phyloP scores from a whole-genome alignment of 768 basidiomycete species.

The Phaffia tasmanica region DNA sequence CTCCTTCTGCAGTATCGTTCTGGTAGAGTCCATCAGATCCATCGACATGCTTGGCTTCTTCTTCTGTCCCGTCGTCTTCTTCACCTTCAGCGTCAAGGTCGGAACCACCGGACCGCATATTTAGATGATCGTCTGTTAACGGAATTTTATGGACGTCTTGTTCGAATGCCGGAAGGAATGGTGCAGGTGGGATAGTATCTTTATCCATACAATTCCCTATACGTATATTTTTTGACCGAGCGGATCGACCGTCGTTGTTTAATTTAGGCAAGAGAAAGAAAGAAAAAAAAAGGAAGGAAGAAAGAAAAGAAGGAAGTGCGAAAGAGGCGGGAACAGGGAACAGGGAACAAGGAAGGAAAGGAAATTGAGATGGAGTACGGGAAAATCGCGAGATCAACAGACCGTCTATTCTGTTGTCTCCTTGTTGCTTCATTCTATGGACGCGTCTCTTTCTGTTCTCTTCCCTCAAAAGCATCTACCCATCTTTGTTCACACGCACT shows the following conservation, averaged over 20 bases:
- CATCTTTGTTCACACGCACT: no score
- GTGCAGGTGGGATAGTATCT: background rate
- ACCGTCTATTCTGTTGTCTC: background rate
- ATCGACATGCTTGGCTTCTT: background rate
- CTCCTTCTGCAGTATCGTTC: background rate
- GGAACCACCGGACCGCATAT: no score
- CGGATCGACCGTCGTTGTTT: background rate
- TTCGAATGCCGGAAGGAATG: no score
- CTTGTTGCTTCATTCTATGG: background rate
- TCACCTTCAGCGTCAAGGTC: background rate
- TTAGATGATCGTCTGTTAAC: no score
- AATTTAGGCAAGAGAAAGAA: background rate
- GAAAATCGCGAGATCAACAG: background rate
- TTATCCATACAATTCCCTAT: background rate
- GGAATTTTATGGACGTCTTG: no score
- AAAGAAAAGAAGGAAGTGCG: background rate
- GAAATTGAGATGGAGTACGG: background rate
- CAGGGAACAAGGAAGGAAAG: background rate
- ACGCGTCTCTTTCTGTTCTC: background rate
- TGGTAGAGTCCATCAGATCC: background rate
- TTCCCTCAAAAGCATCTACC: background rate
- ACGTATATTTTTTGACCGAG: background rate
- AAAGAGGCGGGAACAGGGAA: background rate
- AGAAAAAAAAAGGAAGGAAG: slow-evolving; percentile 3
- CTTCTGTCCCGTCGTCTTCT: background rate